Conservation (phyloP, 2,329 filamentous ascomycete species). For the Phaeosphaeriaceae sp. region DNA sequence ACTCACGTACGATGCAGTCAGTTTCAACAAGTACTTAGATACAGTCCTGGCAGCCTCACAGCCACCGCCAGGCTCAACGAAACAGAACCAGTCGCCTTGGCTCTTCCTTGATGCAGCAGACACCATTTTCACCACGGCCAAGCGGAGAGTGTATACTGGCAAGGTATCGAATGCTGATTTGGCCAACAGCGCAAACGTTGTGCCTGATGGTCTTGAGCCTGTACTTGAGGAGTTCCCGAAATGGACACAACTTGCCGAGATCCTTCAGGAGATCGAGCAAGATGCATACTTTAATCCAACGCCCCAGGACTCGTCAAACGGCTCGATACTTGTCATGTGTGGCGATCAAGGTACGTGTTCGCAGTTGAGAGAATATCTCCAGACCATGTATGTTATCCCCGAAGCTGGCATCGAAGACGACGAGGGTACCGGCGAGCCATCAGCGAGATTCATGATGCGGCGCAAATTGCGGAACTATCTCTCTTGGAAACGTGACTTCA, state of each 20-base stretch:
- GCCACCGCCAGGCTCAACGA: constrained; percentile 84
- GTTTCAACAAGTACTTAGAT: constrained; percentile 91
- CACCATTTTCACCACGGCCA: constrained; percentile 90
- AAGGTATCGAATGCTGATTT: constrained; percentile 68
- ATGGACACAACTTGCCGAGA: constrained; percentile 87
- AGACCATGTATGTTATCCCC: constrained; percentile 83
- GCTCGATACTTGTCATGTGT: constrained; percentile 96
- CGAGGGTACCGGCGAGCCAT: constrained; percentile 67
- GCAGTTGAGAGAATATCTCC: constrained; percentile 88
- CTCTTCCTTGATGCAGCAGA: constrained; percentile 94
- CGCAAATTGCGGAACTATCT: constrained; percentile 86
- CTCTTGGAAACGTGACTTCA: constrained; percentile 88
- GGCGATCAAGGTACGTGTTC: constrained; percentile 84
- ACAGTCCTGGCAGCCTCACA: constrained; percentile 91
- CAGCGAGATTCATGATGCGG: constrained; percentile 88
- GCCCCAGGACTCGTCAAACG: constrained; percentile 82
- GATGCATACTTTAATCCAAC: constrained; percentile 85
- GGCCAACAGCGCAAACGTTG: constrained; percentile 55
- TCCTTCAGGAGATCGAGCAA: constrained; percentile 90
- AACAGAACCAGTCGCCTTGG: constrained; percentile 93
- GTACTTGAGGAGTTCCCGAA: constrained; percentile 95
- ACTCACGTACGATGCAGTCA: constrained; percentile 86
- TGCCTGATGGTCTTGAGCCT: constrained; percentile 72
- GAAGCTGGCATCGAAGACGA: constrained; percentile 53
- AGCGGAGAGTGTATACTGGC: constrained; percentile 83